phyloP scores from a whole-genome alignment of 192 early-diverging fungal genomes.

The Haplosporangium gracile region DNA sequence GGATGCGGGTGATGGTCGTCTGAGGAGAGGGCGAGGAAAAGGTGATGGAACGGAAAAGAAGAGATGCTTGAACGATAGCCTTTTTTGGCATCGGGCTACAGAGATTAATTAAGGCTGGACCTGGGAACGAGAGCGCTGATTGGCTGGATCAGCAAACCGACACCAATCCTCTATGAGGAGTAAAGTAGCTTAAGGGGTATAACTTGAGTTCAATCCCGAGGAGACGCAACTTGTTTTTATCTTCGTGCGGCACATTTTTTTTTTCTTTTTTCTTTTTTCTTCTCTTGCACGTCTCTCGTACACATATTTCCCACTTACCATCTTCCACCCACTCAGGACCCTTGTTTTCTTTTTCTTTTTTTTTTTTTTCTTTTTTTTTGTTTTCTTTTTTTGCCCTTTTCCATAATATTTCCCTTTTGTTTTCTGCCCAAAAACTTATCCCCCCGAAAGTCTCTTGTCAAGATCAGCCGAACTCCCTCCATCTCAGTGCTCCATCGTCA shows the following conservation, averaged over 20 bases:
- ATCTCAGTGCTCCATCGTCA: not conserved
- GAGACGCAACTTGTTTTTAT: not conserved
- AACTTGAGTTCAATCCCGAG: conserved; percentile 5
- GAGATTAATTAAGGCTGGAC: not conserved
- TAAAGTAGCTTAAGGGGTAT: not conserved
- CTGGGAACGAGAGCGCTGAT: not conserved
- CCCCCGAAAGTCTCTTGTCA: not conserved
- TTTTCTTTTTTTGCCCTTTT: not conserved
- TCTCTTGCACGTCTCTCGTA: not conserved
- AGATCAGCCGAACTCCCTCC: not conserved
- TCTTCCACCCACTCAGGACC: not conserved
- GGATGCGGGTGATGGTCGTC: not conserved
- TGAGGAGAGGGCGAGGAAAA: not conserved
- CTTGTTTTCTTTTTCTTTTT: not conserved
- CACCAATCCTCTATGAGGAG: not conserved
- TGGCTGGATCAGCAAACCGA: not conserved
- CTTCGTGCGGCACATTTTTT: not conserved
- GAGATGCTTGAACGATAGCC: not conserved
- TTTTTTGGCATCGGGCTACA: not conserved
- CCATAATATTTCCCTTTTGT: not conserved
- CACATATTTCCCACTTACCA: not conserved
- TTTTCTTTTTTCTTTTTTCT: not conserved
- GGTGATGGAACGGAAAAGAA: not conserved
- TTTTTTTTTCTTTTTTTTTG: not conserved
- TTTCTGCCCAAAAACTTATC: not conserved